Conservation (phyloP, 106 monocot genomes). For the Phalaenopsis equestris region DNA sequence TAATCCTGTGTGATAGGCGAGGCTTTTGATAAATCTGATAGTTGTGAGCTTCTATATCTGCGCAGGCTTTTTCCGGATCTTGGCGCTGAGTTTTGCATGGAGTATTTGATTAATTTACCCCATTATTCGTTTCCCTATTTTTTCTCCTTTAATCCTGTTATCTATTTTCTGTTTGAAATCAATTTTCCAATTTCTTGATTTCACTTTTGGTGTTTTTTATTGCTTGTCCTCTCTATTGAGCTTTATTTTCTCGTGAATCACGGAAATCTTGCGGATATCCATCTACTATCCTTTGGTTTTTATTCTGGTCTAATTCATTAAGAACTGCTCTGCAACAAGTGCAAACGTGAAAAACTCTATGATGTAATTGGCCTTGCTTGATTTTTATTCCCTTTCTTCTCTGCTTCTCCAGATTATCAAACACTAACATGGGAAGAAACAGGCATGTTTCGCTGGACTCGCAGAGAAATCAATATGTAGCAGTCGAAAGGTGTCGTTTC, state of each 20-base stretch:
- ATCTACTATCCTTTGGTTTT: neutral
- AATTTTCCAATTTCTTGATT: too few relatives aligned
- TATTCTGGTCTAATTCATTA: neutral
- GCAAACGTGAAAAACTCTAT: neutral
- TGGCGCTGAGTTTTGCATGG: too few relatives aligned
- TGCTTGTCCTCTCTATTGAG: neutral
- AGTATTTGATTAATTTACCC: too few relatives aligned
- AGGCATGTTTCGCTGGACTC: slow-evolving; percentile 16
- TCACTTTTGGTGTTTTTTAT: too few relatives aligned
- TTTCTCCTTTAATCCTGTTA: too few relatives aligned
- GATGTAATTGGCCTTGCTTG: neutral
- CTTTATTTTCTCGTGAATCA: neutral
- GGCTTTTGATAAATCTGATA: too few relatives aligned
- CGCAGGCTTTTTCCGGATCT: too few relatives aligned
- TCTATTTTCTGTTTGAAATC: too few relatives aligned
- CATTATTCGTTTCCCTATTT: too few relatives aligned
- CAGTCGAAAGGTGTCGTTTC: slow-evolving; percentile 14
- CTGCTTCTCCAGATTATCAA: slow-evolving; percentile 17
- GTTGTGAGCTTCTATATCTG: too few relatives aligned
- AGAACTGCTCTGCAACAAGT: neutral
- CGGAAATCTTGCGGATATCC: neutral
- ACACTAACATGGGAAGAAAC: slow-evolving; percentile 18
- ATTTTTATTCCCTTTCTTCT: neutral
- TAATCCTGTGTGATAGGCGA: too few relatives aligned
- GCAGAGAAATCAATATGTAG: slow-evolving; percentile 9